Percentiles rank a stretch among this genome's conserved stretches.
Evolutionary conservation across 2,329 filamentous ascomycete species (phyloP).

Genomic region (Gyromitra esculenta): DNA sequence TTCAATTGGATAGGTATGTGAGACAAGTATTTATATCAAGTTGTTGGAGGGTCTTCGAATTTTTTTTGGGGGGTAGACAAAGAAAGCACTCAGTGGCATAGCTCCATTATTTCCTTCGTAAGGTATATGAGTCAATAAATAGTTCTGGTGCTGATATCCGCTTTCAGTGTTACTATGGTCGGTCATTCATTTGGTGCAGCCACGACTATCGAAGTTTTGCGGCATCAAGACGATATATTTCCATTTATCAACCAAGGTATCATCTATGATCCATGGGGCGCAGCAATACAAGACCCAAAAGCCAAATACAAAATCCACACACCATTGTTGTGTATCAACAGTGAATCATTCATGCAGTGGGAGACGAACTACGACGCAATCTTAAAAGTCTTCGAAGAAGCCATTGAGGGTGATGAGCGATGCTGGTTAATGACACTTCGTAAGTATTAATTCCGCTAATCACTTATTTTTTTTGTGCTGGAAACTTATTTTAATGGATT

Average conservation of each 20-base stretch:
- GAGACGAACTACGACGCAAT: constrained; percentile 35
- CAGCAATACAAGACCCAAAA: constrained; percentile 26
- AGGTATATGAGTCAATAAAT: background rate
- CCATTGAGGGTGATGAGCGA: constrained; percentile 19
- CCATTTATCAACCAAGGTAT: constrained; percentile 36
- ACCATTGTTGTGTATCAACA: constrained; percentile 31
- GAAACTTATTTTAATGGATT: background rate
- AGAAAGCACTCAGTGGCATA: background rate
- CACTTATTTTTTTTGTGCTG: background rate
- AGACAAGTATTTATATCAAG: background rate
- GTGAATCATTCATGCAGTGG: constrained; percentile 25
- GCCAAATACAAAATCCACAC: constrained; percentile 11
- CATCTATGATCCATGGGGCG: constrained; percentile 33
- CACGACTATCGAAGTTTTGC: constrained; percentile 28
- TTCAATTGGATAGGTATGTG: constrained; percentile 32
- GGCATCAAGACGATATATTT: constrained; percentile 13
- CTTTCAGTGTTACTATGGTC: constrained; percentile 20
- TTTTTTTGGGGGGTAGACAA: background rate
- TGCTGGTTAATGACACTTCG: constrained; percentile 29
- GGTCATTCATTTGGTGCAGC: constrained; percentile 35
- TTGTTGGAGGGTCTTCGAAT: background rate
- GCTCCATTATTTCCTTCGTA: background rate
- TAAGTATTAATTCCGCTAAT: background rate
- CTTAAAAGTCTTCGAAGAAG: constrained; percentile 21
- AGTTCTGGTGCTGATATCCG: background rate